Base-by-base conservation (phyloP, 1,284 basidiomycete species). In the Tylopilus orsonianus region DNA sequence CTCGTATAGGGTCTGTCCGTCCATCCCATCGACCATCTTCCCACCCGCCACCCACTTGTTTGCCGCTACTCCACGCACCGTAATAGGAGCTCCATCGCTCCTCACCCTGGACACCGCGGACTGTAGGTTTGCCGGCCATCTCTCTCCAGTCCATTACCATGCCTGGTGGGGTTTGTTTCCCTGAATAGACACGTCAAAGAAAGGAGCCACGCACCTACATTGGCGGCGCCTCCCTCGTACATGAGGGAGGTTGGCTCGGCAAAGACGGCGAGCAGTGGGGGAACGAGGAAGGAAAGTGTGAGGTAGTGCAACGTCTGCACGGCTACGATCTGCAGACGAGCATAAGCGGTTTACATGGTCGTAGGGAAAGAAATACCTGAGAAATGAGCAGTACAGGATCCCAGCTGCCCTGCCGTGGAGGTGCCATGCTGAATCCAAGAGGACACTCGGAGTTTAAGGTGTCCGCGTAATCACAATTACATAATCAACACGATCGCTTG, bases 81-180 rank as follows among this genome's bases (percentile, higher is more conserved):
- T 78, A 75, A 65, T 81, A 80, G 23, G 81, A 78, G 41, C 70
- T 73, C 82, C 85, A 90, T 30, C 78, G 71, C 44, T 80, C 78
- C 50, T 79, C 80, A 16, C 80, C 83, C 34, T 80, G 76, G 47
- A 79, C 70, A 14, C 80, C 79, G 49, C 77, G 64, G 41, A 87
- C 79, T 0, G 91, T 93, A 3, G 88, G 82, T 48, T 80, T 72
- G 8, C 91, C 89, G 1, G 90, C 89, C 79, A 99, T 86, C 68
- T 97, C 91, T 40, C 93, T 79, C 96, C 96, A 99, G 71, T 99
- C 95, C 82, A 99, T 90, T 24, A 98, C 75, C 88, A 94, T 91
- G 8, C 86, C 85, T 87, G 46, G 40, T 43, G 38, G 49, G 6
- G 32, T 46, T 43, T 48, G 33, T 50, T 26, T 44, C 35, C 20